These are phyloP conservation scores for Anethum foeniculum DNA, from an alignment of 140 eudicot genomes.

Conservation along the genomic window DNA sequence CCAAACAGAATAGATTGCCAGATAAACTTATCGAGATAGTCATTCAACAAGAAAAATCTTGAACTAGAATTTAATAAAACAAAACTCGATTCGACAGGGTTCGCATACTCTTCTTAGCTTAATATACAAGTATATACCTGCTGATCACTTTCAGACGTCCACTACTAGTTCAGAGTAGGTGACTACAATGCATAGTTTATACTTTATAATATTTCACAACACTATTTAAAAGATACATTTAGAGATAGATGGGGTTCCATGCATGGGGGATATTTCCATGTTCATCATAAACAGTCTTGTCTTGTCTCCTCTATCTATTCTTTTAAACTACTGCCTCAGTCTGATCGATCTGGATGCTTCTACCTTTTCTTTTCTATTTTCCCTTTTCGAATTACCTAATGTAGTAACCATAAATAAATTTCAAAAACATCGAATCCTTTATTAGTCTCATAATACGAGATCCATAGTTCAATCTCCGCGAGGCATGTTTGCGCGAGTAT, in stretches of 20 bases:
- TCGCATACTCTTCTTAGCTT: neutral
- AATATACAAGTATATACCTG: neutral
- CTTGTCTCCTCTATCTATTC: conserved; percentile 18
- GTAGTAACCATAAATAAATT: neutral
- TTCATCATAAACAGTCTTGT: conserved; percentile 29
- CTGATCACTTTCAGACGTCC: neutral
- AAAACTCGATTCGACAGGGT: no score
- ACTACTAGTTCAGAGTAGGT: conserved; percentile 4
- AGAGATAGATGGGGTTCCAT: conserved; percentile 43
- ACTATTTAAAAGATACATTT: neutral
- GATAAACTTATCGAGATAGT: no score
- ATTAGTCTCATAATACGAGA: neutral
- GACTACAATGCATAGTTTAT: neutral
- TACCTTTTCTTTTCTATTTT: neutral
- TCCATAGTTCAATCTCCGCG: neutral
- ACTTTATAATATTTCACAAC: neutral
- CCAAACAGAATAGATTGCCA: no score
- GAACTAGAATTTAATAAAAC: no score
- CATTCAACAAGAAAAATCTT: no score
- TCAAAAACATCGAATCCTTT: neutral
- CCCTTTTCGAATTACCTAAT: neutral
- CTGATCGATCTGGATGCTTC: conserved; percentile 25
- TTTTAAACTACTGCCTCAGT: conserved; percentile 2
- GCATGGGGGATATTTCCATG: conserved; percentile 55
- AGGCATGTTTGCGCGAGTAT: neutral